Percentiles rank a stretch among this genome's conserved stretches.
Conservation (phyloP, 2,329 filamentous ascomycete genomes). For the Talaromyces islandicus region DNA sequence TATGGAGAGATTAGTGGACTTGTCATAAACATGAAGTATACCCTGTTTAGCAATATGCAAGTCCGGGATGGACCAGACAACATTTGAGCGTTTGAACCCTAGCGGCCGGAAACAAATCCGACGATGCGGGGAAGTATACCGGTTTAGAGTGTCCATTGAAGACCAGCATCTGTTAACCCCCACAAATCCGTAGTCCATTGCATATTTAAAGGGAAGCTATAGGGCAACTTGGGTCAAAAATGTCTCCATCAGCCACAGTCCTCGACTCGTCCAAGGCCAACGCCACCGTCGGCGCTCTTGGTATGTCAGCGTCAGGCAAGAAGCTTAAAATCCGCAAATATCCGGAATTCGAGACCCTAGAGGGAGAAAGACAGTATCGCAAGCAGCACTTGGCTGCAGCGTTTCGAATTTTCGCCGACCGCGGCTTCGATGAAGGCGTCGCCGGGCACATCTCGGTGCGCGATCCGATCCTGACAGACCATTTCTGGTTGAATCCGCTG, state of each 20-base stretch:
- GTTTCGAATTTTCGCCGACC: conserved; percentile 37
- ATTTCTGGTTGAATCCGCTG: conserved; percentile 40
- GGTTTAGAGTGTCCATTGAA: not conserved
- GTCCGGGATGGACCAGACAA: not conserved
- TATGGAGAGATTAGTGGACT: no score
- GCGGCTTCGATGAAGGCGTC: conserved; percentile 36
- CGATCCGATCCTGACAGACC: conserved; percentile 29
- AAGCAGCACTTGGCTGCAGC: conserved; percentile 44
- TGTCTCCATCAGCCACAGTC: conserved; percentile 34
- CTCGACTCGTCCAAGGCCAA: conserved; percentile 35
- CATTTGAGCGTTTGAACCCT: not conserved
- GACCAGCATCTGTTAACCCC: not conserved
- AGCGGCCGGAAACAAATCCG: not conserved
- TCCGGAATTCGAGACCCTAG: conserved; percentile 34
- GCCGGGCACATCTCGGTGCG: conserved; percentile 43
- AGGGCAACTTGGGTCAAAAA: conserved; percentile 9
- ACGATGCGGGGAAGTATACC: not conserved
- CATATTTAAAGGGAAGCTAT: not conserved
- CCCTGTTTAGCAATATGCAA: no score
- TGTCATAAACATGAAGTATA: no score
- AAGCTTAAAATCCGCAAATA: conserved; percentile 43
- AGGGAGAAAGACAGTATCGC: conserved; percentile 38
- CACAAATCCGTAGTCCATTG: not conserved
- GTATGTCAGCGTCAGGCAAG: conserved; percentile 41
- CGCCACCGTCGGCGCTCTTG: conserved; percentile 39